phyloP scores from a whole-genome alignment of 148 eudicot genomes.

The Camellia sinensis region DNA sequence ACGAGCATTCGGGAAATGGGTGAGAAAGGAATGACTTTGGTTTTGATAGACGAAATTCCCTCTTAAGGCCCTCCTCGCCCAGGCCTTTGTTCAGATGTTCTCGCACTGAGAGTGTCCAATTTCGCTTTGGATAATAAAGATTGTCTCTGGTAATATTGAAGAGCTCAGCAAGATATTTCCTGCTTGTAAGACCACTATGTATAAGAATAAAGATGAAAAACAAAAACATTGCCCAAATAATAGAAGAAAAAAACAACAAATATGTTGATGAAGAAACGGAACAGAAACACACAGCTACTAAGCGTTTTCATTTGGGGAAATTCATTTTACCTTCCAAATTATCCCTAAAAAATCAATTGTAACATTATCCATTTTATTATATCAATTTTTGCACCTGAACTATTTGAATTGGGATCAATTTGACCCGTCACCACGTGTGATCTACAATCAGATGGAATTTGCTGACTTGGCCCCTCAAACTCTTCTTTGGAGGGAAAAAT shows the following conservation, averaged over 20 bases:
- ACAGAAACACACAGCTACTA: background rate
- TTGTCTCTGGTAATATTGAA: conserved; percentile 55
- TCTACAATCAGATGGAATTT: too few relatives aligned
- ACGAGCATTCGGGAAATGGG: conserved; percentile 89
- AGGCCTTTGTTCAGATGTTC: conserved; percentile 78
- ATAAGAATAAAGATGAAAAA: conserved; percentile 9
- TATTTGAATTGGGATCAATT: too few relatives aligned
- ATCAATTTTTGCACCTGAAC: too few relatives aligned
- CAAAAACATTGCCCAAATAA: background rate
- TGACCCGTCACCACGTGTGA: too few relatives aligned
- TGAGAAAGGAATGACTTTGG: conserved; percentile 63
- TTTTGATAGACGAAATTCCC: conserved; percentile 50
- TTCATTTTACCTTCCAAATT: too few relatives aligned
- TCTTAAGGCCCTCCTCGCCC: conserved; percentile 61
- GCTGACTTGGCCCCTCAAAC: too few relatives aligned
- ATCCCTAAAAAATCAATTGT: too few relatives aligned
- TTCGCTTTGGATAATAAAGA: conserved; percentile 67
- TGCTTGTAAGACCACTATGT: conserved; percentile 22
- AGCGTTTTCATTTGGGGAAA: background rate
- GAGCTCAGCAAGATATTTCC: conserved; percentile 70
- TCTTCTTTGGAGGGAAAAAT: too few relatives aligned
- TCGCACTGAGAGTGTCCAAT: conserved; percentile 68
- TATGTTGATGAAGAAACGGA: background rate
- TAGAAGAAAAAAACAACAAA: background rate
- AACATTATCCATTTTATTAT: too few relatives aligned